Evolutionary conservation across 495 filamentous ascomycete genomes (phyloP).

Genomic region (Penicillium waksmanii): DNA sequence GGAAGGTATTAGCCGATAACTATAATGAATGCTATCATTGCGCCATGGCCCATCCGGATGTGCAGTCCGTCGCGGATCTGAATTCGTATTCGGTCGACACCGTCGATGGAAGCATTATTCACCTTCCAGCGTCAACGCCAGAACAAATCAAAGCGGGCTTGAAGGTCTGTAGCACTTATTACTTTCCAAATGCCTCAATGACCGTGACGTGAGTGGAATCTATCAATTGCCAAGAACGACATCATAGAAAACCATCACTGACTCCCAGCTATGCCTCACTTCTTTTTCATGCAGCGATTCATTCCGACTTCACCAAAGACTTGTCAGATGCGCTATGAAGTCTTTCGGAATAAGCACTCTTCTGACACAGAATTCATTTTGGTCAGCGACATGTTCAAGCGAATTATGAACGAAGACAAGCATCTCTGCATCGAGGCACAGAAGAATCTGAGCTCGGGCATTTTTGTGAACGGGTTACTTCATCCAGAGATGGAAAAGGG

Average conservation of each 20-base stretch:
- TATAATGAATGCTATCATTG: constrained; percentile 60
- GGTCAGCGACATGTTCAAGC: constrained; percentile 50
- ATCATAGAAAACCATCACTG: no score
- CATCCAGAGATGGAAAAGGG: no score
- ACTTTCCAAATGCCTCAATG: constrained; percentile 47
- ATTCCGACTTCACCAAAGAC: constrained; percentile 41
- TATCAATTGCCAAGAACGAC: no score
- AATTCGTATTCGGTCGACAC: no score
- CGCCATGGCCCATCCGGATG: constrained; percentile 42
- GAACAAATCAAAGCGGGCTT: constrained; percentile 41
- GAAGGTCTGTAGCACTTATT: constrained; percentile 44
- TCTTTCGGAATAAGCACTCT: constrained; percentile 49
- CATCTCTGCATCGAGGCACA: constrained; percentile 39
- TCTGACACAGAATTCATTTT: constrained; percentile 45
- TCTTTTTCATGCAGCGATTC: constrained; percentile 18
- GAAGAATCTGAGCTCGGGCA: neutral
- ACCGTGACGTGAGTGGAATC: constrained; percentile 42
- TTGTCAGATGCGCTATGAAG: constrained; percentile 48
- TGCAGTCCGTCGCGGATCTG: no score
- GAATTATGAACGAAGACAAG: constrained; percentile 52
- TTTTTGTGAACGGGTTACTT: neutral
- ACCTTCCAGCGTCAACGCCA: constrained; percentile 39
- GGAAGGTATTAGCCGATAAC: constrained; percentile 54
- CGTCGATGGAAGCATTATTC: constrained; percentile 19
- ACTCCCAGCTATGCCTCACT: no score